phyloP scores from a whole-genome alignment of 179 eudicot species.

The Actinidia polygama region DNA sequence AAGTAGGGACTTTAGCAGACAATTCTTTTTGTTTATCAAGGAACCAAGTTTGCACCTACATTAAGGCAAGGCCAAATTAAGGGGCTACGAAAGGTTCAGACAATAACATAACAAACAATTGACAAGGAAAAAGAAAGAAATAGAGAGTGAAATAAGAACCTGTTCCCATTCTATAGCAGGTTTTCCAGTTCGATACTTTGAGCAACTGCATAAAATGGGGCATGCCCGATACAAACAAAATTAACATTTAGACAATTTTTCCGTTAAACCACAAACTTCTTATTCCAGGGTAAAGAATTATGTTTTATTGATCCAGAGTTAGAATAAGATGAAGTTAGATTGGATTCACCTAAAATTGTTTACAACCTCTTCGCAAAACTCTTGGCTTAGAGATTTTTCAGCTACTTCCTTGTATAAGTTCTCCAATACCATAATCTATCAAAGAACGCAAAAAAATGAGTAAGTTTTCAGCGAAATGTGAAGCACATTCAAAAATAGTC shows the following conservation, averaged over 20 bases:
- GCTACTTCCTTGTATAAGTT: slow-evolving; percentile 57
- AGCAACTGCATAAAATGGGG: slow-evolving; percentile 47
- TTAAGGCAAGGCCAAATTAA: background rate
- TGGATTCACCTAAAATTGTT: slow-evolving; percentile 65
- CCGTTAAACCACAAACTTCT: background rate
- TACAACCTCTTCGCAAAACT: slow-evolving; percentile 75
- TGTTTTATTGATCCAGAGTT: background rate
- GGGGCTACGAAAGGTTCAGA: slow-evolving; percentile 8
- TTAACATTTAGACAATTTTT: background rate
- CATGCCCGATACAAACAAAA: slow-evolving; percentile 27
- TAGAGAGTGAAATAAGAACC: slow-evolving; percentile 37
- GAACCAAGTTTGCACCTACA: slow-evolving; percentile 82
- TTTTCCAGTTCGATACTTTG: slow-evolving; percentile 53
- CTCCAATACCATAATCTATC: slow-evolving; percentile 68
- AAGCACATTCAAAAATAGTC: background rate
- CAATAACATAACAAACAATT: background rate
- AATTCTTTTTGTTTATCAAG: slow-evolving; percentile 42
- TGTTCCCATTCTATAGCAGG: slow-evolving; percentile 62
- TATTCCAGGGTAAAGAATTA: background rate
- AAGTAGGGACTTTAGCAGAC: slow-evolving; percentile 17
- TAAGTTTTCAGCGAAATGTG: background rate
- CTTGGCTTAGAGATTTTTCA: slow-evolving; percentile 47
- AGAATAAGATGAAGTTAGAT: background rate
- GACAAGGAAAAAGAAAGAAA: background rate
- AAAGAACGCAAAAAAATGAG: background rate